These are phyloP conservation scores for Wickerhamiella spandovensis DNA, from an alignment of 805 yeast genomes.

Conservation along the genomic window DNA sequence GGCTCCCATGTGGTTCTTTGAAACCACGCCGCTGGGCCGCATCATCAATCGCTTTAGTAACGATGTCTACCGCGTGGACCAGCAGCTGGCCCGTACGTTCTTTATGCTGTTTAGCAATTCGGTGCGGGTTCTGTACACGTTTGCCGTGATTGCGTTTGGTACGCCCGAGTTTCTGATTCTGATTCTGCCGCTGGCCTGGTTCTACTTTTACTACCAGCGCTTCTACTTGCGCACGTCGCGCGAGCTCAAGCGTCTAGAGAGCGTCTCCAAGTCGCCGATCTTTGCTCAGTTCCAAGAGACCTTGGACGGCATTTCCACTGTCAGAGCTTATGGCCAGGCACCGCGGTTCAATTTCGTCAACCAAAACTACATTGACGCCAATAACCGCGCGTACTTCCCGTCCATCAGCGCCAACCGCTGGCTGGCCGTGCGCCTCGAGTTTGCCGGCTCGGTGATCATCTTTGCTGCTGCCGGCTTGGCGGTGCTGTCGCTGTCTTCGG, in stretches of 20 bases:
- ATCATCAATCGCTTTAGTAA: constrained; percentile 79
- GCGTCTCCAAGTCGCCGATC: constrained; percentile 60
- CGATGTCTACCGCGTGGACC: constrained; percentile 83
- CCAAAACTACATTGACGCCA: constrained; percentile 51
- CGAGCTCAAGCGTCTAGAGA: constrained; percentile 62
- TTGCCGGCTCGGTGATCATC: constrained; percentile 79
- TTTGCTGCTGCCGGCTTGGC: constrained; percentile 75
- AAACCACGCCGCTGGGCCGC: constrained; percentile 90
- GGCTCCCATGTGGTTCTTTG: constrained; percentile 91
- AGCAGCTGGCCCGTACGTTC: constrained; percentile 33
- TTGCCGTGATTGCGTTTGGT: constrained; percentile 66
- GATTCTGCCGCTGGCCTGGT: constrained; percentile 49
- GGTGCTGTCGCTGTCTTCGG: constrained; percentile 52
- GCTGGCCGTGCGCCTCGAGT: constrained; percentile 90
- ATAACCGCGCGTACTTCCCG: constrained; percentile 87
- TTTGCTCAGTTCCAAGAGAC: constrained; percentile 77
- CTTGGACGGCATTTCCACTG: constrained; percentile 61
- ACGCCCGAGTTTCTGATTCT: constrained; percentile 77
- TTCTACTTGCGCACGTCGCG: constrained; percentile 59
- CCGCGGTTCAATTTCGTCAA: constrained; percentile 49
- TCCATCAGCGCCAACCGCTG: constrained; percentile 89
- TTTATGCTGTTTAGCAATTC: constrained; percentile 26
- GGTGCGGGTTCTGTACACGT: constrained; percentile 41
- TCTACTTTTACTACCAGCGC: constrained; percentile 59
- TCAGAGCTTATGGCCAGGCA: constrained; percentile 61